Evolutionary conservation across 345 rosid species (phyloP), one percentile per base, ranked within the genome.

Genomic region (Eucalyptus marginata): DNA sequence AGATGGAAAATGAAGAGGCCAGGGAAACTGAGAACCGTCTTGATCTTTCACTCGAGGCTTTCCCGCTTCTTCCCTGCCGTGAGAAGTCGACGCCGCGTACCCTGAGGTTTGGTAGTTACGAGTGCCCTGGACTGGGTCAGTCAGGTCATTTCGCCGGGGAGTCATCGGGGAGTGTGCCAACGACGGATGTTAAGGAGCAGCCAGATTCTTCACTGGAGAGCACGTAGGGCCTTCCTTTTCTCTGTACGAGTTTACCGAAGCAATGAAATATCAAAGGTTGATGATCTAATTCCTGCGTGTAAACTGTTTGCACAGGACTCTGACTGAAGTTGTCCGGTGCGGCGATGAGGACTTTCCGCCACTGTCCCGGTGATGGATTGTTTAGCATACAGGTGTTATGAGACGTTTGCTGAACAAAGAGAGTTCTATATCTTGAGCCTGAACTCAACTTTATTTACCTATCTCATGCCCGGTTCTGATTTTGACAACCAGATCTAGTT

Each of bases 331-430:
- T 85, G 90, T 43, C 90, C 89, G 87, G 47, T 92, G 92, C 51
- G 90, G 89, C 64, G 83, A 86, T 15, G 59, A 87, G 12, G 93
- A 92, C 86, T 92, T 94, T 79, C 94, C 93, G 29, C 91, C 95
- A 25, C 50, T 88, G 88, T 33, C 87, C 47, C 51, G 36, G n/a
- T 86, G 87, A 91, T 56, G 81, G 80, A 44, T 33, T 16, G 29
- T 87, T 50, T 29, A 18, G 27, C 86, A 46, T 87, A 49, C 13
- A 33, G 43, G 50, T 46, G 87, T 56, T 43, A 89, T 3, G 59
- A 76, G 85, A 79, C 62, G 49, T 64, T 86, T 18, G 81, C 49
- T 22, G 24, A 47, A 20, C 49, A 18, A 24, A 58, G 29, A 40
- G 40, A 59, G 50, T 24, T 62, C 88, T 44, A n/a, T 62, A 62